Evolutionary conservation across 345 rosid species (phyloP).

Genomic region (Geranium brycei): DNA sequence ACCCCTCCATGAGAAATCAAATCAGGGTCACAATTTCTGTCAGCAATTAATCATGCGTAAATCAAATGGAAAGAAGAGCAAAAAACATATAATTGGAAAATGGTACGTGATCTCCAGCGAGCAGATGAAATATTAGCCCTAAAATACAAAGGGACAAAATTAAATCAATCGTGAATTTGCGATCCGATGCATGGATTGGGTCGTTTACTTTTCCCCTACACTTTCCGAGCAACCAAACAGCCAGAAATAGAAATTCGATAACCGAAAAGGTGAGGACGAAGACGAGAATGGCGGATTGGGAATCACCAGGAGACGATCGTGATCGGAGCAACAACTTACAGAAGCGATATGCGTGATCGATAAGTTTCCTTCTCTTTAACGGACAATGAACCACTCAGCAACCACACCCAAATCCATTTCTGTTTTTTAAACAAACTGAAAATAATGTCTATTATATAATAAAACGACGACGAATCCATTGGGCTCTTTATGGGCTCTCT

Average conservation of each 20-base stretch:
- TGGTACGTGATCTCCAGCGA: no score
- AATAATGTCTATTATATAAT: no score
- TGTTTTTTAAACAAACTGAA: background rate
- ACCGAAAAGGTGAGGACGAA: no score
- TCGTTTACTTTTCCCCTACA: no score
- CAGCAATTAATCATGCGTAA: background rate
- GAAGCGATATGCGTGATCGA: background rate
- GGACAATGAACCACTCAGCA: background rate
- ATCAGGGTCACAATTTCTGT: background rate
- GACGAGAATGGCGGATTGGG: background rate
- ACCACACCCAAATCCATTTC: background rate
- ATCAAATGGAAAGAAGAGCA: no score
- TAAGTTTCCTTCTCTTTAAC: background rate
- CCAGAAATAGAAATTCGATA: no score
- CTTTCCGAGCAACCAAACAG: background rate
- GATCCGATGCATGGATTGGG: background rate
- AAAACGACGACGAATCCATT: no score
- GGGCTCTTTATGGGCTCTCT: no score
- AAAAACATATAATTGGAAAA: no score
- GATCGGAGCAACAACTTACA: background rate
- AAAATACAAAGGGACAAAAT: no score
- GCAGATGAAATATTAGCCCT: no score
- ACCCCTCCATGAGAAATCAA: conserved; percentile 23
- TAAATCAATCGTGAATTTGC: background rate
- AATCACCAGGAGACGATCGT: background rate